Evolutionary conservation across 805 yeast genomes (phyloP), one percentile per base, ranked within the genome.

Genomic region (Naumovozyma baii): DNA sequence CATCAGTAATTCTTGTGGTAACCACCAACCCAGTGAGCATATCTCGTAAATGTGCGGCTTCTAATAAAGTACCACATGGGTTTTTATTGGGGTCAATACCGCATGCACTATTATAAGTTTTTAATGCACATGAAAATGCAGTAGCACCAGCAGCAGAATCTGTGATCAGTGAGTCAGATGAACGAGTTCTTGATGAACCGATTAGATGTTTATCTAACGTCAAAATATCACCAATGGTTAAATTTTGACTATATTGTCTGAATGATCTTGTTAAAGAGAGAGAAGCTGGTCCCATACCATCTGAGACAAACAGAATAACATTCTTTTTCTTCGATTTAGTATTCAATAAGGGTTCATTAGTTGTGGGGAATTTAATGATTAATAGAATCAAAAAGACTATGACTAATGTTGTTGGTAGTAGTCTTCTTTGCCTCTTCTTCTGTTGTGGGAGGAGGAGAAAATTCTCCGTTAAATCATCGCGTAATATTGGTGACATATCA

Each of bases 91-190:
- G 76, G 43, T 73, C 72, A 13, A 88, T 95, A n/a, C 86, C 94
- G 57, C 88, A 83, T 10, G 95, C 96, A 13, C 94, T 92, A 58
- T 88, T 88, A 63, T 84, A 86, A 4, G 87, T 67, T 65, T 88
- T 88, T 51, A 77, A 54, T 4, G 78, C 90, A 61, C 95, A 85
- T 0, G 94, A 70, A 54, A 87, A 88, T 1, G 95, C 96, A 12
- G 95, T 86, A 13, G 96, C 97, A 13, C 96, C 96, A 2, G 97
- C 97, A 9, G 97, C 97, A 20, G 95, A 83, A 59, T 88, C 97
- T 0, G 97, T 88, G 43, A 88, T 75, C 51, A 83, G 67, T 1
- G 94, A 82, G 46, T 70, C 67, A 18, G 76, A 74, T 14, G 95
- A 83, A 45, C 87, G 70, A 0, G 97, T 88, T 49, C 96, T 72